Evolutionary conservation across 352 stramenopile genomes (phyloP).

Genomic region (Phytophthora pisi): DNA sequence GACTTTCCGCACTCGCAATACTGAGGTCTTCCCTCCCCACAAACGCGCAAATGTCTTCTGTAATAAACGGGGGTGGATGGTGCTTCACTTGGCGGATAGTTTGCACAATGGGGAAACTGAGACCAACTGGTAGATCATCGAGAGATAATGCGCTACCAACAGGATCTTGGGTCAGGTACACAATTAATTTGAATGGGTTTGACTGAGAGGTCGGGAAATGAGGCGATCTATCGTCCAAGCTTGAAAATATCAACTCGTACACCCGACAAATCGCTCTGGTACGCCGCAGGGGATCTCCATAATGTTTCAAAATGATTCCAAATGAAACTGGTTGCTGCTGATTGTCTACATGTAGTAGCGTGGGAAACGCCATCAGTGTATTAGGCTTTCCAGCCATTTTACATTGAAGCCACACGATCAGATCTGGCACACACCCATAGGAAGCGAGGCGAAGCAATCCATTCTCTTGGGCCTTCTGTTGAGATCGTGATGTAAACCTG

Average conservation of each 20-base stretch:
- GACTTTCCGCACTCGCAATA: conserved; percentile 26
- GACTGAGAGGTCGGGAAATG: conserved; percentile 10
- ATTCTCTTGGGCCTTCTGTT: conserved; percentile 3
- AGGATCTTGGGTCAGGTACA: conserved; percentile 53
- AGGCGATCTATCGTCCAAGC: background rate
- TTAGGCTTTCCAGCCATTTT: conserved; percentile 24
- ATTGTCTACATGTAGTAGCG: conserved; percentile 15
- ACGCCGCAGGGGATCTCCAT: conserved; percentile 30
- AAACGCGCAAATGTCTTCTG: conserved; percentile 56
- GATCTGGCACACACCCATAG: conserved; percentile 50
- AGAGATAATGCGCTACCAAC: conserved; percentile 47
- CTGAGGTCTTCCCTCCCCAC: conserved; percentile 70
- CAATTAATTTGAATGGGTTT: conserved; percentile 49
- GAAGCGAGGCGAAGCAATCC: conserved; percentile 28
- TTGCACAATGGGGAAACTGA: conserved; percentile 66
- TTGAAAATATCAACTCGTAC: conserved; percentile 49
- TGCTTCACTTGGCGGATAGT: conserved; percentile 64
- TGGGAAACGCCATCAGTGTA: conserved; percentile 29
- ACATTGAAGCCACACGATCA: conserved; percentile 57
- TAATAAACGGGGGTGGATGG: conserved; percentile 61
- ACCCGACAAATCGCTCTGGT: conserved; percentile 46
- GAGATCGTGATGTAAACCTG: background rate
- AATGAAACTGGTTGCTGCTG: conserved; percentile 1
- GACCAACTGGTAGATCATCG: conserved; percentile 59
- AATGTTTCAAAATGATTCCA: conserved; percentile 3